These are phyloP conservation scores for Pyricularia pennisetigena DNA, from an alignment of 2,329 filamentous ascomycete species.

Conservation along the genomic window DNA sequence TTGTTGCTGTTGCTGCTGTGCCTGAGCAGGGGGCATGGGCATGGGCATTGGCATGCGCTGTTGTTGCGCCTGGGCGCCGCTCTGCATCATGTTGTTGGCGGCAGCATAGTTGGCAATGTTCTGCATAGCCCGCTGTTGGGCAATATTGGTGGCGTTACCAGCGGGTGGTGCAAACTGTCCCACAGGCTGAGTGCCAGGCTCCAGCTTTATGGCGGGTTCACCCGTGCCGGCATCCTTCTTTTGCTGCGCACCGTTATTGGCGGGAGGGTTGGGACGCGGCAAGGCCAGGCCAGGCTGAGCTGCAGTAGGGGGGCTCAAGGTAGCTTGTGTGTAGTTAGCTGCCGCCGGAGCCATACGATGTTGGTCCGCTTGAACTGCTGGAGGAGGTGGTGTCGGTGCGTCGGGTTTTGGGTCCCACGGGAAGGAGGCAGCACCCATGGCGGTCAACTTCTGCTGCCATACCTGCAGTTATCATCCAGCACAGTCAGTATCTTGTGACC, in stretches of 20 bases:
- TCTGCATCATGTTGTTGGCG: conserved; percentile 54
- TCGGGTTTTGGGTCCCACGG: conserved; percentile 90
- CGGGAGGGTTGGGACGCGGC: conserved; percentile 1
- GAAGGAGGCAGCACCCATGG: conserved; percentile 75
- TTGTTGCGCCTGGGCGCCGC: conserved; percentile 18
- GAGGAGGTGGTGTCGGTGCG: conserved; percentile 22
- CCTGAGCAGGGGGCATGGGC: not conserved
- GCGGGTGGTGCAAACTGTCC: not conserved
- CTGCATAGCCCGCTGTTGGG: conserved; percentile 39
- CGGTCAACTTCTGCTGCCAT: conserved; percentile 88
- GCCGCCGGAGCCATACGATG: conserved; percentile 8
- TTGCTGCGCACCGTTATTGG: conserved; percentile 17
- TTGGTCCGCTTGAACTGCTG: conserved; percentile 9
- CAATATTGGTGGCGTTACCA: conserved; percentile 14
- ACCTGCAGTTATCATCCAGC: conserved; percentile 41
- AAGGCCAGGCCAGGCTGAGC: conserved; percentile 11
- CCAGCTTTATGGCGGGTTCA: conserved; percentile 37
- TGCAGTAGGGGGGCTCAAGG: conserved; percentile 22
- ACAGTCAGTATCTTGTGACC: not conserved
- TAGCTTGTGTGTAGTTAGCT: conserved; percentile 22
- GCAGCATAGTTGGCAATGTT: conserved; percentile 49
- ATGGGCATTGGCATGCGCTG: conserved; percentile 10
- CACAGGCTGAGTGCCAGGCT: conserved; percentile 28
- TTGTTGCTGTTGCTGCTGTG: conserved; percentile 8
- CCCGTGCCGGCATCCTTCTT: conserved; percentile 25